Conservation (phyloP, 2,329 filamentous ascomycete species). For the Fusarium falciforme region DNA sequence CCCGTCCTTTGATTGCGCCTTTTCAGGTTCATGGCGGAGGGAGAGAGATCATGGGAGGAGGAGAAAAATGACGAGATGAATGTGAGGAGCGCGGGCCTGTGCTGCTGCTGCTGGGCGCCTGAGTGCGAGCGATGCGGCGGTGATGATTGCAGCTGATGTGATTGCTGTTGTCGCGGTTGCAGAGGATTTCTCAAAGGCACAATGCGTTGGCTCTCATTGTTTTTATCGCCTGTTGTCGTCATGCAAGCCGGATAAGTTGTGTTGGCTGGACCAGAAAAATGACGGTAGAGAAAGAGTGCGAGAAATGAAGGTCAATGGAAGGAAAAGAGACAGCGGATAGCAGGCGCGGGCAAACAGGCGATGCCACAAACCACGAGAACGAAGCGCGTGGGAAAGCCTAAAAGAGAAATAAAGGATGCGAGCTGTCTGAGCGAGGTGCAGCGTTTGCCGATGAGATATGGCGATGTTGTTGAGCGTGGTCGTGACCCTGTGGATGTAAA, state of each 20-base stretch:
- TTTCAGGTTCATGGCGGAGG: constrained; percentile 61
- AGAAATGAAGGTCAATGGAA: constrained; percentile 16
- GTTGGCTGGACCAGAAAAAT: constrained; percentile 22
- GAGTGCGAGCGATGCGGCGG: constrained; percentile 5
- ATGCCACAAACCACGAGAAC: constrained; percentile 29
- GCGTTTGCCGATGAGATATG: constrained; percentile 17
- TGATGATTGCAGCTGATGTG: constrained; percentile 3
- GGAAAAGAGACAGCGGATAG: constrained; percentile 19
- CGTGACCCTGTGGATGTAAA: constrained; percentile 33
- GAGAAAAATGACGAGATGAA: constrained; percentile 19
- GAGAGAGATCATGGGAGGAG: constrained; percentile 49
- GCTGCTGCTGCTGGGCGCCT: background rate
- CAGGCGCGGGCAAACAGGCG: constrained; percentile 23
- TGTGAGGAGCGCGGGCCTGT: constrained; percentile 17
- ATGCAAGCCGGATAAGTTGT: constrained; percentile 25
- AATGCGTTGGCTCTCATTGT: constrained; percentile 38
- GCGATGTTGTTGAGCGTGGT: constrained; percentile 11
- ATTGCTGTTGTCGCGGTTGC: constrained; percentile 14
- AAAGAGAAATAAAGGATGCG: constrained; percentile 7
- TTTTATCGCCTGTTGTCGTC: constrained; percentile 25
- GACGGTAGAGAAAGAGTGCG: constrained; percentile 15
- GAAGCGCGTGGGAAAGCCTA: background rate
- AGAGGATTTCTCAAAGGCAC: constrained; percentile 37
- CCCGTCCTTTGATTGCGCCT: constrained; percentile 60
- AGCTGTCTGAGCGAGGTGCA: background rate